Conservation (phyloP, 768 basidiomycete genomes). For the Obba rivulosa region DNA sequence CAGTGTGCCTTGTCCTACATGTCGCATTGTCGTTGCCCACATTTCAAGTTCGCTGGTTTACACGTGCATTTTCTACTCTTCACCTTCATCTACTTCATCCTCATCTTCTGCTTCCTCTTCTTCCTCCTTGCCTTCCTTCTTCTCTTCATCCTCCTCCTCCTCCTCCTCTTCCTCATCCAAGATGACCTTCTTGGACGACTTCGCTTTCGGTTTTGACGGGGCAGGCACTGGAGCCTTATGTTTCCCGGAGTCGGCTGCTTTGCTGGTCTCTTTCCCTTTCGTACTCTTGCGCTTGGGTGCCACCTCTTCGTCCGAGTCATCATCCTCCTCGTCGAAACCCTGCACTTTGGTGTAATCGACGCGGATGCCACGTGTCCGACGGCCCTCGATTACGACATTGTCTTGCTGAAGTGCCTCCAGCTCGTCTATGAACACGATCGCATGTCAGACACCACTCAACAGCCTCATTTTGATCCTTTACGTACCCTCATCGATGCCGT, state of each 20-base stretch:
- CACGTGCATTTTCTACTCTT: too few relatives aligned
- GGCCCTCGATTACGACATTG: constrained; percentile 45
- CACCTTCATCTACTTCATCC: neutral
- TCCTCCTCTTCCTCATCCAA: constrained; percentile 46
- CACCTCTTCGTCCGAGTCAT: constrained; percentile 36
- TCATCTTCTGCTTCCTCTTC: constrained; percentile 22
- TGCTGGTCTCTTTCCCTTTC: constrained; percentile 26
- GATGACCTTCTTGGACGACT: constrained; percentile 16
- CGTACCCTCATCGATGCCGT: constrained; percentile 22
- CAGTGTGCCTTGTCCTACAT: too few relatives aligned
- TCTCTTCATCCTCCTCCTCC: constrained; percentile 31
- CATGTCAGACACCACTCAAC: neutral
- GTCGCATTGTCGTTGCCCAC: too few relatives aligned
- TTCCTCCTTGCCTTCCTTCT: constrained; percentile 32
- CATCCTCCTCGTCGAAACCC: constrained; percentile 15
- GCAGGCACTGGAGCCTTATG: constrained; percentile 8
- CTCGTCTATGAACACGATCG: constrained; percentile 7
- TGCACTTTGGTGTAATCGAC: constrained; percentile 61
- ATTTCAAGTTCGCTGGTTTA: too few relatives aligned
- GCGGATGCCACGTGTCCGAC: constrained; percentile 67
- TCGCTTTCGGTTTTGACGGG: constrained; percentile 13
- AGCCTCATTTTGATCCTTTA: neutral
- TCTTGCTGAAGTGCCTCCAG: constrained; percentile 54
- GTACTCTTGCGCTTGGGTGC: constrained; percentile 40
- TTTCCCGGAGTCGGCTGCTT: constrained; percentile 6